phyloP scores from a whole-genome alignment of 768 basidiomycete species.

The Trametes sanguinea region DNA sequence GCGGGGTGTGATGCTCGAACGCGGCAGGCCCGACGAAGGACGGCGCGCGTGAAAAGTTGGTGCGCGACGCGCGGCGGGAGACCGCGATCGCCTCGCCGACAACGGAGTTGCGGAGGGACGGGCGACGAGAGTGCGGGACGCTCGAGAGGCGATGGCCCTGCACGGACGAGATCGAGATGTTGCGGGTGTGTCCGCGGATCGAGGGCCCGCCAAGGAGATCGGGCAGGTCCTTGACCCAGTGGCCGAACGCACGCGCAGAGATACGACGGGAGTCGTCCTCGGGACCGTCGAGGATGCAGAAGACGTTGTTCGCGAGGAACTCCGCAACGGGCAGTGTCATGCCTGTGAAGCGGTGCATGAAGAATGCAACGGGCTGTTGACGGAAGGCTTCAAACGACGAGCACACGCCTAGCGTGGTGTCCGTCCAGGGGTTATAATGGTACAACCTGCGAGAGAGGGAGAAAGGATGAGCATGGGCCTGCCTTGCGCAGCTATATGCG shows the following conservation, averaged over 20 bases:
- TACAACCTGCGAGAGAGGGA: conserved; percentile 65
- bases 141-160: conserved; percentile 65
- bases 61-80: conserved; percentile 50
- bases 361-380: conserved; percentile 78
- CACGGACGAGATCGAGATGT: conserved; percentile 59
- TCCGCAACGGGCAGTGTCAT: conserved; percentile 87
- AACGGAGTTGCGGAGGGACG: conserved; percentile 66
- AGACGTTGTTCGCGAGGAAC: conserved; percentile 81
- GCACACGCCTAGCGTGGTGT: conserved; percentile 81
- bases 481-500: conserved; percentile 11
- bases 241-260: conserved; percentile 80
- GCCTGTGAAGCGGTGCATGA: conserved; percentile 87
- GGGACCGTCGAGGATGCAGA: conserved; percentile 73
- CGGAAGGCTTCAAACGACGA: conserved; percentile 82
- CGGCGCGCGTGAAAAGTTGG: conserved; percentile 59
- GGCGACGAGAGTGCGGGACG: conserved; percentile 68
- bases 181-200: conserved; percentile 50
- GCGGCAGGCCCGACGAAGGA: conserved; percentile 45
- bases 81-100: conserved; percentile 37
- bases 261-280: conserved; percentile 63
- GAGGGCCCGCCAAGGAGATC: conserved; percentile 54
- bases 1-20: conserved; percentile 22
- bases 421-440: conserved; percentile 98
- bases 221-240: conserved; percentile 85
- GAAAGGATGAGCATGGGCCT: conserved; percentile 1